Evolutionary conservation across 2,329 filamentous ascomycete genomes (phyloP), one percentile per base, ranked within the genome.

Genomic region (Xylaria hypoxylon): DNA sequence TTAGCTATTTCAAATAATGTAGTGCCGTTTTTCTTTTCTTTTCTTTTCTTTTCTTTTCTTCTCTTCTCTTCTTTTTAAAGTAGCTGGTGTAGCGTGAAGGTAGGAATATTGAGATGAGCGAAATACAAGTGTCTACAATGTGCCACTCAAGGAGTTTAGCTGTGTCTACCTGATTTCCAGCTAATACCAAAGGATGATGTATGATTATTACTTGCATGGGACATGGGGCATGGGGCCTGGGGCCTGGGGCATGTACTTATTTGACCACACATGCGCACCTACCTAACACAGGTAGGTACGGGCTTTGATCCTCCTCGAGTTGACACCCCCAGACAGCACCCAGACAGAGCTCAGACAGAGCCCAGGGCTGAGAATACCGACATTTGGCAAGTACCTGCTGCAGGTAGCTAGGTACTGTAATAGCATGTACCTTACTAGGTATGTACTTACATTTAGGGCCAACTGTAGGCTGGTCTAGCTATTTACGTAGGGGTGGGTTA

Each of bases 401-500:
- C 7, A 10, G 7, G 11, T 8, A 33, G 7, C 7, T 33, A 33
- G 31, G 31, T 10, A 10, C 31, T 33, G 31, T 33, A 33, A 33
- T 33, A 33, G 31, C 31, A 31, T 31, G 8, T 45, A 45, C 15
- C 17, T 45, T 2, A 10, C 19, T 19, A 28, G 45, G 45, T n/a
- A n/a, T 15, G 26, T 50, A 50, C 45, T 48, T 48, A 48, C 45
- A 48, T 13, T 24, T 33, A 17, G 45, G 10, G 26, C 45, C 42
- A 44, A 44, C 42, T 19, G 42, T 5, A 44, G 42, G 22, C 42
- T 44, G 24, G 44, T 11, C 15, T 17, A 44, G 17, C 13, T 44
- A 31, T 15, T 17, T 45, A 45, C 48, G 22, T 44, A 58, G 59
- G 40, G 60, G 55, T 64, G 60, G 50, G 58, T 48, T 60, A 48